Conservation (phyloP, 495 filamentous ascomycete species). For the Penicillium pancosmium region DNA sequence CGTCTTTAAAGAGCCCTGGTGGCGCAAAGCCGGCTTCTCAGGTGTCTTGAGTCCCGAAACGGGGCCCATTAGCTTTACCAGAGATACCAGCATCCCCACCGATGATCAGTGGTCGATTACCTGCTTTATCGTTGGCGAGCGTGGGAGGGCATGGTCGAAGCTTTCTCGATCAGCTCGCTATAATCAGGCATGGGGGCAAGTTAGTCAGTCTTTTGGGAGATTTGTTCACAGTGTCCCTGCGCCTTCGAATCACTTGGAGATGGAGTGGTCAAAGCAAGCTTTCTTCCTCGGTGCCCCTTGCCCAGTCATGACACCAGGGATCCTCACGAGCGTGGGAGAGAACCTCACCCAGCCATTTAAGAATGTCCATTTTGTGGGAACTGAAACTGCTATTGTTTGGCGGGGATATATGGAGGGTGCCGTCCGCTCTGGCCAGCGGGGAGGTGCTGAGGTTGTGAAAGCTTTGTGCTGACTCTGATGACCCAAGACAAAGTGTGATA, state of each 20-base stretch:
- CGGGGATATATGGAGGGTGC: constrained; percentile 57
- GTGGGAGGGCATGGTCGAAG: constrained; percentile 32
- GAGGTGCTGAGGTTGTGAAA: constrained; percentile 38
- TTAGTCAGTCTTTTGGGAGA: constrained; percentile 12
- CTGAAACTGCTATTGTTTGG: constrained; percentile 47
- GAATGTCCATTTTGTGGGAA: constrained; percentile 52
- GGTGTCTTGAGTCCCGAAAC: constrained; percentile 28
- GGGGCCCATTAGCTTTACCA: constrained; percentile 36
- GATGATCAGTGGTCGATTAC: constrained; percentile 40
- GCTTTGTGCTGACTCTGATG: background rate
- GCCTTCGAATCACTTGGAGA: constrained; percentile 24
- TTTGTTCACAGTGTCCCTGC: constrained; percentile 8
- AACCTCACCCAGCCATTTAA: constrained; percentile 26
- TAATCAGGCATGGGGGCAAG: constrained; percentile 10
- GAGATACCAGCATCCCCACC: constrained; percentile 37
- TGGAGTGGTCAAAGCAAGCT: constrained; percentile 34
- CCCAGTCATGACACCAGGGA: constrained; percentile 25
- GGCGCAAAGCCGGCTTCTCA: constrained; percentile 34
- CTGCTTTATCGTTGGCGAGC: constrained; percentile 40
- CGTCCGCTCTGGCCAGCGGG: constrained; percentile 37
- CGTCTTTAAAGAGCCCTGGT: constrained; percentile 45
- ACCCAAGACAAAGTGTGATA: too few species aligned
- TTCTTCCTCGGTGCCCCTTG: constrained; percentile 31
- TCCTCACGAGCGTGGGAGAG: constrained; percentile 25
- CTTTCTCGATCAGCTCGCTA: constrained; percentile 18